Evolutionary conservation across 2,329 filamentous ascomycete species (phyloP).

Genomic region (Cladophialophora yegresii): DNA sequence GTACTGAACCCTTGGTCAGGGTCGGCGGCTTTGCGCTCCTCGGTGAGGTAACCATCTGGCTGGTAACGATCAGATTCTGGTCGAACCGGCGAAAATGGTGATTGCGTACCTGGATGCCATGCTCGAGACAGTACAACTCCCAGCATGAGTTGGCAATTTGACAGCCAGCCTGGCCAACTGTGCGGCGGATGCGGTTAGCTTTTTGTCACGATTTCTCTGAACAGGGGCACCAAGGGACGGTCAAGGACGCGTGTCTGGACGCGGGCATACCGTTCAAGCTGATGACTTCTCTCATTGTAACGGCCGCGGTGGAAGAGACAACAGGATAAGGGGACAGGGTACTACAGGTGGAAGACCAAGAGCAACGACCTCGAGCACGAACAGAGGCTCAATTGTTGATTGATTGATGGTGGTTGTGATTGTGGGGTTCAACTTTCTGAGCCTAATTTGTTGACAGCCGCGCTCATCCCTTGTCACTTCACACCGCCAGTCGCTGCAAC

Average conservation of each 20-base stretch:
- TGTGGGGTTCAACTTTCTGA: slow-evolving; percentile 24
- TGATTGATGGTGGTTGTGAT: slow-evolving; percentile 31
- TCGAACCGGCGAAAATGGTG: slow-evolving; percentile 19
- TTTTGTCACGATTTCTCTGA: slow-evolving; percentile 27
- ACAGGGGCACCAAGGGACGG: slow-evolving; percentile 27
- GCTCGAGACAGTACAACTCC: slow-evolving; percentile 99
- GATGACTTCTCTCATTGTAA: slow-evolving; percentile 97
- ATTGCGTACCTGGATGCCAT: slow-evolving; percentile 88
- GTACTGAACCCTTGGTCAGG: slow-evolving; percentile 99
- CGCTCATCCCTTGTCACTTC: slow-evolving; percentile 19
- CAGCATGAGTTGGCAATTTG: slow-evolving; percentile 99
- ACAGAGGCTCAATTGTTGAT: slow-evolving; percentile 33
- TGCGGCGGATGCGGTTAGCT: slow-evolving; percentile 58
- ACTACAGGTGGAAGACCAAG: slow-evolving; percentile 12
- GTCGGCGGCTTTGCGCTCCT: slow-evolving; percentile 91
- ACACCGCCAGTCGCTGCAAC: slow-evolving; percentile 27
- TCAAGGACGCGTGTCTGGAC: slow-evolving; percentile 33
- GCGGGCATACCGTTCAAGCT: slow-evolving; percentile 88
- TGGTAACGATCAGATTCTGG: slow-evolving; percentile 48
- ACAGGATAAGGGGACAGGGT: slow-evolving; percentile 16
- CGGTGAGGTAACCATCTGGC: slow-evolving; percentile 98
- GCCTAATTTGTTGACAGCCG: slow-evolving; percentile 29
- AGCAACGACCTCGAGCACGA: slow-evolving; percentile 18
- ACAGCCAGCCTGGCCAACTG: slow-evolving; percentile 99
- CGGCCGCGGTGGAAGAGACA: slow-evolving; percentile 11